phyloP scores from a whole-genome alignment of 495 filamentous ascomycete species.

The Entonaema liquescens region DNA sequence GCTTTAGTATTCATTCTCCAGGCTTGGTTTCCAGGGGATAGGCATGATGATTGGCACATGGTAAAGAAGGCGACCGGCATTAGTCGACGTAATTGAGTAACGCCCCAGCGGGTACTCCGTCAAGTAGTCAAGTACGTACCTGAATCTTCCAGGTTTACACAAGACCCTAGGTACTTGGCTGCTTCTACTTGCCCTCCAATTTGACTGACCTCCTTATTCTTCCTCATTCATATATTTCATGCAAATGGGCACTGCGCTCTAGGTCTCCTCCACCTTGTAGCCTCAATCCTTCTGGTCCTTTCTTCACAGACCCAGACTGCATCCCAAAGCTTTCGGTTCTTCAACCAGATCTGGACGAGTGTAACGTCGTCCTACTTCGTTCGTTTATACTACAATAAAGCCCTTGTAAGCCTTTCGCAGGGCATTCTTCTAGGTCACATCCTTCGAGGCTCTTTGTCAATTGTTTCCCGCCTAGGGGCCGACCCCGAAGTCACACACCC shows the following conservation, averaged over 20 bases:
- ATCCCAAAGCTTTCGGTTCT: conserved; percentile 17
- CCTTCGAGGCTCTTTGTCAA: conserved; percentile 26
- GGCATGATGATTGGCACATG: conserved; percentile 33
- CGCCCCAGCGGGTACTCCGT: conserved; percentile 25
- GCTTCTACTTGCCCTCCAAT: not conserved
- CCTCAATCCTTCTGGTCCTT: conserved; percentile 29
- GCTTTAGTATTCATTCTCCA: conserved; percentile 4
- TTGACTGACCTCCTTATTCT: conserved; percentile 28
- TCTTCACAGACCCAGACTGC: conserved; percentile 12
- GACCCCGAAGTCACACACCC: not conserved
- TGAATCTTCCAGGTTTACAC: conserved; percentile 8
- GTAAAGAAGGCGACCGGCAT: conserved; percentile 26
- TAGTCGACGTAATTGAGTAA: conserved; percentile 34
- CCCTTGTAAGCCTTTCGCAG: conserved; percentile 22
- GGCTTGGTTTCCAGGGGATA: conserved; percentile 28
- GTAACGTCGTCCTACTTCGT: conserved; percentile 24
- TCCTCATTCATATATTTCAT: conserved; percentile 33
- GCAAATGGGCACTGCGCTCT: conserved; percentile 13
- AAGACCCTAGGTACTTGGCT: not conserved
- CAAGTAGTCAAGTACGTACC: conserved; percentile 14
- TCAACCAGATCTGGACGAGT: conserved; percentile 9
- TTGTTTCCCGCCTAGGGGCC: conserved; percentile 10
- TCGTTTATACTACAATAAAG: conserved; percentile 31
- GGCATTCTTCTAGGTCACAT: conserved; percentile 24
- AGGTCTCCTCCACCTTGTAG: not conserved